Evolutionary conservation across 1,139 yeast species (phyloP).

Genomic region (Trichomonascaceae sp.): DNA sequence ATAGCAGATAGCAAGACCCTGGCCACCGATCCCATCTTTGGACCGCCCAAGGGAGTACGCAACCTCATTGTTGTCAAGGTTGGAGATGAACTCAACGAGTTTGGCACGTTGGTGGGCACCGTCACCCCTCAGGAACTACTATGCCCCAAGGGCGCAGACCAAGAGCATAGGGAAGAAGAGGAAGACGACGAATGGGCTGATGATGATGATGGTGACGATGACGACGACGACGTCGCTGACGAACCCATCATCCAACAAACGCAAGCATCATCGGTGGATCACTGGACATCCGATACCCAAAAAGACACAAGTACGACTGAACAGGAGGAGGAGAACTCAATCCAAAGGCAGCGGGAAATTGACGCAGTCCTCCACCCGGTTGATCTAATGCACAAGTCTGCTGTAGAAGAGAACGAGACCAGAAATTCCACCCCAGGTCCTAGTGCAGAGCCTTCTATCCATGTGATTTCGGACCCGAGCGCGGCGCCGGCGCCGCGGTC

Average conservation of each 20-base stretch:
- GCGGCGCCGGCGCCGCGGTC: neutral
- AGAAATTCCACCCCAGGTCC: neutral
- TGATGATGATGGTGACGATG: slow-evolving; percentile 2
- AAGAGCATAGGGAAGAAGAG: slow-evolving; percentile 1
- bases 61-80: slow-evolving; percentile 26
- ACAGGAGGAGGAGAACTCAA: neutral
- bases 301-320: too few relatives aligned
- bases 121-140: slow-evolving; percentile 49
- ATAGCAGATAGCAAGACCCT: slow-evolving; percentile 4
- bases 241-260: too few relatives aligned
- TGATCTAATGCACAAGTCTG: neutral
- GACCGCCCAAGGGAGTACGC: slow-evolving; percentile 14
- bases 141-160: slow-evolving; percentile 2
- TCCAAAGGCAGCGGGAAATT: neutral
- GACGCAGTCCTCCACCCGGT: neutral
- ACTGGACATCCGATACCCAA: too few relatives aligned
- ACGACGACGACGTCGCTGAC: slow-evolving; percentile 3
- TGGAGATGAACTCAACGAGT: slow-evolving; percentile 25
- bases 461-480: neutral
- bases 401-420: neutral
- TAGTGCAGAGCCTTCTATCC: neutral
- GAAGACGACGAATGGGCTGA: slow-evolving; percentile 2
- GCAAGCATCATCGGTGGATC: too few relatives aligned
- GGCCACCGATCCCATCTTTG: slow-evolving; percentile 6
- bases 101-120: slow-evolving; percentile 47